phyloP scores from a whole-genome alignment of 495 filamentous ascomycete species.

The Aspergillus heteromorphus region DNA sequence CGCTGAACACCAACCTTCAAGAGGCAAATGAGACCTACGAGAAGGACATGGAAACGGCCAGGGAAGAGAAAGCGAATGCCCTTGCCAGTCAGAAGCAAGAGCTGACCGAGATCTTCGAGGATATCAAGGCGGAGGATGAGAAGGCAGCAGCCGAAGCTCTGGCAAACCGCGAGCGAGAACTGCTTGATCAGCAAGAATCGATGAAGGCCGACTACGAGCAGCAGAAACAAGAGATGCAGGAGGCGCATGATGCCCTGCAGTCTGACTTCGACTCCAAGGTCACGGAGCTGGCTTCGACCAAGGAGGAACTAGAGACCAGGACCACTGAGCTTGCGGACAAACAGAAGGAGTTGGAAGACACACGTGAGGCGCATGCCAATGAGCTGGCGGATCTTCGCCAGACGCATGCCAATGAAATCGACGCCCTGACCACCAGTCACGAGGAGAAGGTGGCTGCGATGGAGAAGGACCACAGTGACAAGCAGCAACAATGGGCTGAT shows the following conservation, averaged over 20 bases:
- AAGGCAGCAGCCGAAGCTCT: constrained; percentile 32
- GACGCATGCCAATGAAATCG: constrained; percentile 29
- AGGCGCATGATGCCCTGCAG: constrained; percentile 32
- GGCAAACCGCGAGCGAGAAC: constrained; percentile 36
- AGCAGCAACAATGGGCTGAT: constrained; percentile 32
- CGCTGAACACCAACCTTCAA: constrained; percentile 43
- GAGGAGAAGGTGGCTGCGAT: constrained; percentile 35
- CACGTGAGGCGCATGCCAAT: constrained; percentile 24
- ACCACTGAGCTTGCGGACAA: constrained; percentile 7
- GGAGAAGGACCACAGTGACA: constrained; percentile 30
- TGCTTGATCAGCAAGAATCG: constrained; percentile 32
- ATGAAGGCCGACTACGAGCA: constrained; percentile 40
- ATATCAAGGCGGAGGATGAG: constrained; percentile 46
- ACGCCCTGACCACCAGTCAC: constrained; percentile 19
- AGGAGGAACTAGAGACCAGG: constrained; percentile 21
- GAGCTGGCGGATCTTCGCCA: constrained; percentile 28
- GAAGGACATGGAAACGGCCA: constrained; percentile 31
- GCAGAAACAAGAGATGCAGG: constrained; percentile 39
- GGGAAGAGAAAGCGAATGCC: constrained; percentile 36
- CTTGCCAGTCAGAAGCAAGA: constrained; percentile 39
- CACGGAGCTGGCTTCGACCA: constrained; percentile 31
- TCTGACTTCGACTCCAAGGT: constrained; percentile 31
- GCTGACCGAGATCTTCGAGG: constrained; percentile 43
- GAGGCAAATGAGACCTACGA: constrained; percentile 34
- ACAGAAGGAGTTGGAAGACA: constrained; percentile 28